Base-by-base conservation (phyloP, 2,329 filamentous ascomycete genomes). In the Hypoxylon sp. region DNA sequence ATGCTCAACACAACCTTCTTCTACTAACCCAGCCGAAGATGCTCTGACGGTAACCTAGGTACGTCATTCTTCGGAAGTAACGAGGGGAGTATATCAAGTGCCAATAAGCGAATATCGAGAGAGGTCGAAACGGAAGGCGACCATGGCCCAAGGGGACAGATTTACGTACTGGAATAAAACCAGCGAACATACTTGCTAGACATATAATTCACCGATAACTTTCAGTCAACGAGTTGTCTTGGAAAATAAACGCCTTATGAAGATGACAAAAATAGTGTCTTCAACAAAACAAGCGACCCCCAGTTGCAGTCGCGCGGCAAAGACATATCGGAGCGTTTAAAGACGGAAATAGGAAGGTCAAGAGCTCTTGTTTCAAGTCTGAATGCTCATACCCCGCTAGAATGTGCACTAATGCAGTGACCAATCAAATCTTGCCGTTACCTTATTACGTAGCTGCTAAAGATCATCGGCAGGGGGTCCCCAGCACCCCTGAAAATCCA, bases 271-370 rank as follows among this genome's bases (percentile, higher is more conserved):
- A 65, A 65, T 65, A 59, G 55, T 17, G 35, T 19, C 19, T 24
- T 51, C 10, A 39, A 7, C 15, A 50, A 50, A 47, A 48, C 42
- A 58, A 60, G 39, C 53, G 35, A 62, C 17, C 8, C n/a, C 6
- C n/a, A 56, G 19, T 19, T 19, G 19, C 21, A 66, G 46, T 70
- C 68, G 68, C 68, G 68, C 68, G 65, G 61, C 46, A 70, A 67
- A 58, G 24, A 53, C 15, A 27, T 24, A 37, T 56, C 29, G 29
- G 51, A 48, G 62, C 58, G 67, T 66, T 37, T 69, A 64, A 57
- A 1, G 37, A 52, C 51, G 46, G 47, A 67, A 67, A 48, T 48
- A 68, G 65, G 60, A 57, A 61, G 56, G 27, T 68, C 51, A 17
- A 4, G 31, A 39, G 35, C 11, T 52, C 19, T 60, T 50, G 66